These are phyloP conservation scores for Puccinia novopanici DNA, from an alignment of 1,284 basidiomycete species.

Conservation along the genomic window DNA sequence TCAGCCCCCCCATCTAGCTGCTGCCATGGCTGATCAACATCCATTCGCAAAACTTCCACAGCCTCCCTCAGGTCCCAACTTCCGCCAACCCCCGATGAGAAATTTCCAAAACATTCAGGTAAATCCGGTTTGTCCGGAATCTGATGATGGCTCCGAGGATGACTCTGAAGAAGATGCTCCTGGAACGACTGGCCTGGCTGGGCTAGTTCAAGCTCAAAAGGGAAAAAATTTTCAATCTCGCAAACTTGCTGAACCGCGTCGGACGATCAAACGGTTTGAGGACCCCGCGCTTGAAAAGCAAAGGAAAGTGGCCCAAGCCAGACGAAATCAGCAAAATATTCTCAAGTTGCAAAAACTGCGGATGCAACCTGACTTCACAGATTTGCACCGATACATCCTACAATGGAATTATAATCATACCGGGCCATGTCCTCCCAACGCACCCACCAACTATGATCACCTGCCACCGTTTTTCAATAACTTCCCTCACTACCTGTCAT, in stretches of 20 bases:
- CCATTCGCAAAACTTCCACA: not conserved
- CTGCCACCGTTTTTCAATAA: slow-evolving; percentile 72
- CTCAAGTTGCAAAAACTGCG: slow-evolving; percentile 66
- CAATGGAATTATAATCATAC: slow-evolving; percentile 80
- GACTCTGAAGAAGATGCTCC: slow-evolving; percentile 45
- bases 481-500: slow-evolving; percentile 70
- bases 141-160: slow-evolving; percentile 18
- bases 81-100: slow-evolving; percentile 28
- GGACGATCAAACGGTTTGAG: slow-evolving; percentile 47
- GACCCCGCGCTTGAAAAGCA: slow-evolving; percentile 43
- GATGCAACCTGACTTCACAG: slow-evolving; percentile 77
- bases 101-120: slow-evolving; percentile 1
- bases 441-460: slow-evolving; percentile 62
- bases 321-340: slow-evolving; percentile 68
- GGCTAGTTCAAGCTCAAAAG: slow-evolving; percentile 43
- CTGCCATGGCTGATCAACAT: not conserved
- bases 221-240: slow-evolving; percentile 38
- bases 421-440: slow-evolving; percentile 64
- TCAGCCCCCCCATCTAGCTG: not conserved
- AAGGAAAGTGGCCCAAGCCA: slow-evolving; percentile 59
- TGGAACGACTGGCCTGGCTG: slow-evolving; percentile 33
- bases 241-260: slow-evolving; percentile 43
- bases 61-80: slow-evolving; percentile 31
- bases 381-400: slow-evolving; percentile 76
- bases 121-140: not conserved